Evolutionary conservation across 2,329 filamentous ascomycete genomes (phyloP).

Genomic region (Acrocalymma vagum): DNA sequence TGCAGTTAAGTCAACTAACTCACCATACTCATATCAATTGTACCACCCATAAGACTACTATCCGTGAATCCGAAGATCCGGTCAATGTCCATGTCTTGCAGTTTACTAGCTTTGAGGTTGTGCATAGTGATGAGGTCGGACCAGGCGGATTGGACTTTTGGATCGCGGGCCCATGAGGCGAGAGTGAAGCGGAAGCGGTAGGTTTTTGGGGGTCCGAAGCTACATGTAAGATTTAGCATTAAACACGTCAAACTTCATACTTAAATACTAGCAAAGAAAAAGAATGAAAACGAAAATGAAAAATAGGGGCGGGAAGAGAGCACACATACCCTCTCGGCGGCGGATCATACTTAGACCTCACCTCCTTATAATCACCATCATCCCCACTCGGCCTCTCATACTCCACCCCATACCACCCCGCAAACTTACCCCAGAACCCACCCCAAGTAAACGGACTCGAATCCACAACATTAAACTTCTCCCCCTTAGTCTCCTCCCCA

Average conservation of each 20-base stretch:
- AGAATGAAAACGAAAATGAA: too few species aligned
- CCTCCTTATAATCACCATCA: constrained; percentile 13
- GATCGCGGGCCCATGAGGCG: constrained; percentile 55
- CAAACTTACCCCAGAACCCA: constrained; percentile 58
- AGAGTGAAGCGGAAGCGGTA: constrained; percentile 53
- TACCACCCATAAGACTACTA: constrained; percentile 43
- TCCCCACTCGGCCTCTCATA: constrained; percentile 42
- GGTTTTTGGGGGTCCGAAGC: constrained; percentile 55
- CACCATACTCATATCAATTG: constrained; percentile 47
- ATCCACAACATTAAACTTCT: constrained; percentile 61
- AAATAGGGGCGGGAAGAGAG: neutral
- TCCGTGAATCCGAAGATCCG: constrained; percentile 59
- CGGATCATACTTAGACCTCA: constrained; percentile 34
- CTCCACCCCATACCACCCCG: constrained; percentile 53
- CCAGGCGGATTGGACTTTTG: constrained; percentile 56
- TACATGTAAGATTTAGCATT: constrained; percentile 26
- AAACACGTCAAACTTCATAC: too few species aligned
- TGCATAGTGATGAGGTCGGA: constrained; percentile 53
- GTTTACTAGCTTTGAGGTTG: constrained; percentile 49
- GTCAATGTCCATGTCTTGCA: constrained; percentile 52
- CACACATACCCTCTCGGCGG: constrained; percentile 33
- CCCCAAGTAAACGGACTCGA: constrained; percentile 57
- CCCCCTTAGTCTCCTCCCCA: constrained; percentile 48
- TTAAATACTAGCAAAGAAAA: too few species aligned
- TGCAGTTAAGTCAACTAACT: too few species aligned